Percentiles rank a stretch among this genome's conserved stretches.
Evolutionary conservation across 2,329 filamentous ascomycete species (phyloP).

Genomic region (Chalaropsis thielavioides): DNA sequence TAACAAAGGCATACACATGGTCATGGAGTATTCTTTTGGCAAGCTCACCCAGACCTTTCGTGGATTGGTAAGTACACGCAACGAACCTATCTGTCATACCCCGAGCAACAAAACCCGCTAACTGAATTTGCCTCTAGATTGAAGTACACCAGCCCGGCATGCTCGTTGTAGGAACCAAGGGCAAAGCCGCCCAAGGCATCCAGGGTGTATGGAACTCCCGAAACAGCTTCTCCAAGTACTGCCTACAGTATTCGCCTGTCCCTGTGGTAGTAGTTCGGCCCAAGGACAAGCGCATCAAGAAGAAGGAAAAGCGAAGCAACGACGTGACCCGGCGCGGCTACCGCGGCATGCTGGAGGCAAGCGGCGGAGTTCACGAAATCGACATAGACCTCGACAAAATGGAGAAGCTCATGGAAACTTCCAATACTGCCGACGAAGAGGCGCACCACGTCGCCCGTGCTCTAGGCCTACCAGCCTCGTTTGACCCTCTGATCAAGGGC

Average conservation of each 20-base stretch:
- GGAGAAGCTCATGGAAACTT: slow-evolving; percentile 38
- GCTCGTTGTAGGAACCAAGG: slow-evolving; percentile 77
- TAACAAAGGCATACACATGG: slow-evolving; percentile 70
- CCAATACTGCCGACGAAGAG: slow-evolving; percentile 45
- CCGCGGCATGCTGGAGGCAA: slow-evolving; percentile 57
- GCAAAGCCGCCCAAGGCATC: slow-evolving; percentile 69
- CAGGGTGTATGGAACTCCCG: slow-evolving; percentile 64
- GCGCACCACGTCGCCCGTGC: slow-evolving; percentile 50
- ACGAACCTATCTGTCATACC: no score
- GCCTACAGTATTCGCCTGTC: slow-evolving; percentile 81
- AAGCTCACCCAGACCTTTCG: slow-evolving; percentile 86
- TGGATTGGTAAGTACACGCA: slow-evolving; percentile 53
- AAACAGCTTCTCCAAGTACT: slow-evolving; percentile 88
- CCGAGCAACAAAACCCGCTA: not conserved
- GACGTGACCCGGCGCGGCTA: slow-evolving; percentile 67
- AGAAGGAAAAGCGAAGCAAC: slow-evolving; percentile 69
- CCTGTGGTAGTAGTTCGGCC: slow-evolving; percentile 86
- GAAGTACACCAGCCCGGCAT: slow-evolving; percentile 84
- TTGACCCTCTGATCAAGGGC: slow-evolving; percentile 50
- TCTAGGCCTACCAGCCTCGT: slow-evolving; percentile 45
- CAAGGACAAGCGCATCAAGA: slow-evolving; percentile 74
- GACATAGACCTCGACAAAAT: slow-evolving; percentile 38
- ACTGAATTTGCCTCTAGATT: slow-evolving; percentile 41
- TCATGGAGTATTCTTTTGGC: slow-evolving; percentile 76
- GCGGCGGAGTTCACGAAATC: slow-evolving; percentile 41